A percentile compares a stretch with the other conserved stretches of the same genome.
Evolutionary conservation across 2,329 filamentous ascomycete genomes (phyloP).

Genomic region (Chalara sp.): DNA sequence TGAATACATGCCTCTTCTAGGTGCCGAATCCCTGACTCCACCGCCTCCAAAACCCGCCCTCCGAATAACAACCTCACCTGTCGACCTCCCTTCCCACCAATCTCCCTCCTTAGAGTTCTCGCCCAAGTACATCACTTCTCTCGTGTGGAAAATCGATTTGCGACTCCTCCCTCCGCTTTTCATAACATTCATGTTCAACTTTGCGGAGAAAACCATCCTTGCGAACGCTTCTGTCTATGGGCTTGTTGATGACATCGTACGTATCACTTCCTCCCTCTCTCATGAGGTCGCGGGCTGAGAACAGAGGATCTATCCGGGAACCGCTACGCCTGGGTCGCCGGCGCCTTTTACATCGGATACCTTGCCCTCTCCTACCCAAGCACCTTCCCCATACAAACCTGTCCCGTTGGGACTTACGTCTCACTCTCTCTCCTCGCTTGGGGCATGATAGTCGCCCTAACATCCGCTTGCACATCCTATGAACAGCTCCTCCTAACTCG

Average conservation of each 20-base stretch:
- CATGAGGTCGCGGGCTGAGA: not conserved
- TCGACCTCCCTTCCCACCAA: not conserved
- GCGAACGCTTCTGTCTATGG: conserved; percentile 42
- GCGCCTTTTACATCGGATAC: conserved; percentile 11
- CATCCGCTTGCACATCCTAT: conserved; percentile 32
- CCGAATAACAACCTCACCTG: not conserved
- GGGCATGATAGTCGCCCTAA: conserved; percentile 26
- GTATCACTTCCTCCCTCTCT: not conserved
- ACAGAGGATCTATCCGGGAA: not conserved
- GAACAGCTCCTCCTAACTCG: conserved; percentile 32
- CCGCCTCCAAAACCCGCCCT: not conserved
- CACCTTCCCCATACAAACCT: conserved; percentile 27
- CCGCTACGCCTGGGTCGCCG: conserved; percentile 12
- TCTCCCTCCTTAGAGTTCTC: not conserved
- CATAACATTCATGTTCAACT: conserved; percentile 50
- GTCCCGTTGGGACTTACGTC: conserved; percentile 28
- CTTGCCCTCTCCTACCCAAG: conserved; percentile 30
- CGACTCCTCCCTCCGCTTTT: conserved; percentile 48
- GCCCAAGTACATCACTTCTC: not conserved
- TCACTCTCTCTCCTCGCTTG: conserved; percentile 22
- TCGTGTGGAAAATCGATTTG: conserved; percentile 48
- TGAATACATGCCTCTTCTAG: not conserved
- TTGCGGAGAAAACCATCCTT: conserved; percentile 22
- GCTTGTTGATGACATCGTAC: conserved; percentile 32
- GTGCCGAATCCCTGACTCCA: not conserved